Evolutionary conservation across 75 land plant species (phyloP).

Genomic region (Adiantum capillusveneris): DNA sequence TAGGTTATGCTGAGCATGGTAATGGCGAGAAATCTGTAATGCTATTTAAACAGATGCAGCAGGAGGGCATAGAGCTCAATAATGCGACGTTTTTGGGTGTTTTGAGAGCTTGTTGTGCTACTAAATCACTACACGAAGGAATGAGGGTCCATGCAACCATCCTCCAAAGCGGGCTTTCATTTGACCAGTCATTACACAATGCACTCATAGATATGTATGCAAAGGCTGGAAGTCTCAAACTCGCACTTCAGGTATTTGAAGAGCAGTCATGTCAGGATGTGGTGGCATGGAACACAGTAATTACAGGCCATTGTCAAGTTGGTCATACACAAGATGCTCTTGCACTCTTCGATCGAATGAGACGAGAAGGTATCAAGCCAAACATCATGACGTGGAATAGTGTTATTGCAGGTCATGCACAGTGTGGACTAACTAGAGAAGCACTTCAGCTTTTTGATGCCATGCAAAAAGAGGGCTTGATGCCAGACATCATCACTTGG

Average conservation of each 20-base stretch:
- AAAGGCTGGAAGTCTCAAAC: constrained; percentile 11
- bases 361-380: constrained; percentile 13
- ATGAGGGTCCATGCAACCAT: constrained; percentile 10
- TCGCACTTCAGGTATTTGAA: constrained; percentile 13
- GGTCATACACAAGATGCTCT: constrained; percentile 13
- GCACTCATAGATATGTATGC: constrained; percentile 16
- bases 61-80: constrained; percentile 3
- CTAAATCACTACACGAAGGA: constrained; percentile 3
- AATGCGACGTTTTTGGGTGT: constrained; percentile 8
- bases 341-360: constrained; percentile 14
- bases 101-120: constrained; percentile 4
- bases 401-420: constrained; percentile 11
- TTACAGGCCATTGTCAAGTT: constrained; percentile 13
- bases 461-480: constrained; percentile 7
- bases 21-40: constrained; percentile 2
- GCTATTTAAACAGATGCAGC: constrained; percentile 15
- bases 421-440: constrained; percentile 4
- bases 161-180: constrained; percentile 5
- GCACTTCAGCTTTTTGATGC: constrained; percentile 5
- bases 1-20: not conserved
- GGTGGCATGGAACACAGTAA: constrained; percentile 27
- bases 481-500: constrained; percentile 13
- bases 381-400: constrained; percentile 9
- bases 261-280: constrained; percentile 14
- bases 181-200: not conserved